Percentiles rank a stretch among this genome's conserved stretches.
These are phyloP conservation scores for Nepenthes gracilis DNA, from an alignment of 148 eudicot genomes.

Conservation along the genomic window DNA sequence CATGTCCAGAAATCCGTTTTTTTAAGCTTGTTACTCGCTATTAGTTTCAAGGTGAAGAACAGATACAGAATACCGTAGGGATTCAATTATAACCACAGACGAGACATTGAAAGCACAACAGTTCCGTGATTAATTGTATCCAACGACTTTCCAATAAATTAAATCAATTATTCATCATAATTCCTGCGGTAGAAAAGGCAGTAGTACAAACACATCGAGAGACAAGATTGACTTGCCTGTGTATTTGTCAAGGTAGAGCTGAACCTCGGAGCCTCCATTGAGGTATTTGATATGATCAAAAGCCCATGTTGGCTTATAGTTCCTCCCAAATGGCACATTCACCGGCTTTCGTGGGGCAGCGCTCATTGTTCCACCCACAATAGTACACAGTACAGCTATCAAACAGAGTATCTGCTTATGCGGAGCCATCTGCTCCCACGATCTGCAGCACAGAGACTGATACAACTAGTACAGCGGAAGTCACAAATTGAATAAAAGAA, in stretches of 20 bases:
- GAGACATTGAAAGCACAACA: too few relatives aligned
- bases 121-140: too few relatives aligned
- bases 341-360: conserved; percentile 37
- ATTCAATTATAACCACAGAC: too few relatives aligned
- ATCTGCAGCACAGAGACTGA: too few relatives aligned
- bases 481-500: too few relatives aligned
- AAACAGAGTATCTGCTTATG: too few relatives aligned
- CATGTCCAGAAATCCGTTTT: neutral
- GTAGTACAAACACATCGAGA: neutral
- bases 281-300: conserved; percentile 71
- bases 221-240: conserved; percentile 28
- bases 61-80: neutral
- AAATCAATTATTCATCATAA: too few relatives aligned
- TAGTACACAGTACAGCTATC: too few relatives aligned
- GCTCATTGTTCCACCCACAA: neutral
- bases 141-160: neutral
- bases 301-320: conserved; percentile 74
- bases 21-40: neutral
- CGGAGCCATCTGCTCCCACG: too few relatives aligned
- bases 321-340: conserved; percentile 59
- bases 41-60: neutral
- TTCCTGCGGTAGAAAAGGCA: neutral
- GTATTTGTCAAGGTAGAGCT: conserved; percentile 52
- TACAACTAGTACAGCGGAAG: too few relatives aligned
- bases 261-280: conserved; percentile 60